Percentiles rank a stretch among this genome's conserved stretches.
Conservation (phyloP, 805 yeast species). For the Soucietia sequanensis region DNA sequence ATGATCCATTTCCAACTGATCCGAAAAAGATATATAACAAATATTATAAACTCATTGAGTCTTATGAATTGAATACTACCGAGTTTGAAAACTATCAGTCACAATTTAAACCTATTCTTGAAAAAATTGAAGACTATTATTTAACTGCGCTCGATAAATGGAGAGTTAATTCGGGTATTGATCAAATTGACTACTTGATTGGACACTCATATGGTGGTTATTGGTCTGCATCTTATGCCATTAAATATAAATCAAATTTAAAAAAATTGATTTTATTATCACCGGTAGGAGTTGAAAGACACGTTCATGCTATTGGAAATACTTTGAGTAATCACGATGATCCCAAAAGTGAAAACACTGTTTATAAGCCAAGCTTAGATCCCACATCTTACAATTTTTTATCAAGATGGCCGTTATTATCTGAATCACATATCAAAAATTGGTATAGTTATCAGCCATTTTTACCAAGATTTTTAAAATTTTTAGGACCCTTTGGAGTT, state of each 20-base stretch:
- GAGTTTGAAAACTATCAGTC: constrained; percentile 30
- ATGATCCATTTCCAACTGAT: constrained; percentile 26
- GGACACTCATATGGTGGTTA: constrained; percentile 85
- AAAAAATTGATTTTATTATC: constrained; percentile 59
- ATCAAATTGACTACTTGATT: constrained; percentile 55
- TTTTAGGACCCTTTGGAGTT: constrained; percentile 42
- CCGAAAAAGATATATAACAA: constrained; percentile 32
- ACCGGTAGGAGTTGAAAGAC: constrained; percentile 79
- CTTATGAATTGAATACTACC: constrained; percentile 24
- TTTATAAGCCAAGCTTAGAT: constrained; percentile 34
- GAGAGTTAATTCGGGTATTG: constrained; percentile 50
- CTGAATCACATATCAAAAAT: constrained; percentile 22
- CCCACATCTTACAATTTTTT: constrained; percentile 46
- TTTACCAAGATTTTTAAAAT: constrained; percentile 48
- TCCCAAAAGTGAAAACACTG: background rate
- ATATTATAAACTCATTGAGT: constrained; percentile 39
- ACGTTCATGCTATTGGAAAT: constrained; percentile 56
- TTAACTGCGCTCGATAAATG: constrained; percentile 61
- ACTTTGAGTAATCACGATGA: constrained; percentile 16
- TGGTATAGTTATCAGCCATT: constrained; percentile 45
- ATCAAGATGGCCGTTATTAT: constrained; percentile 45
- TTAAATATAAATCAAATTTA: constrained; percentile 55
- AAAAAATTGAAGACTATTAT: constrained; percentile 54
- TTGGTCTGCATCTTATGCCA: constrained; percentile 61
- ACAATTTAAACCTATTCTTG: constrained; percentile 36